phyloP scores from a whole-genome alignment of 108 stramenopile genomes.

The Cyclotella atomus region DNA sequence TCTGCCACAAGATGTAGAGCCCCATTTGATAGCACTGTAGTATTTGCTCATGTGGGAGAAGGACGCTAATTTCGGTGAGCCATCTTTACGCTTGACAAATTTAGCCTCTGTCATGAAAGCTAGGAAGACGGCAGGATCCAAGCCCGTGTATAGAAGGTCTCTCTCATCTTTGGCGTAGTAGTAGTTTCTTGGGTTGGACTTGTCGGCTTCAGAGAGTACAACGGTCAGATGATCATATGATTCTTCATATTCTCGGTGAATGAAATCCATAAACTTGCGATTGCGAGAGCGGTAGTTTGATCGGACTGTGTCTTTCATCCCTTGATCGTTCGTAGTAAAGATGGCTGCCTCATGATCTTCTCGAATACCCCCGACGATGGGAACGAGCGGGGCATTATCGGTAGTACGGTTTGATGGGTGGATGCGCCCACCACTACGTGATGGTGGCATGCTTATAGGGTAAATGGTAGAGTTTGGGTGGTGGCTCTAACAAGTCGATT shows the following conservation, averaged over 20 bases:
- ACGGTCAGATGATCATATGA: background rate
- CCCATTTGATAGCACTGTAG: slow-evolving; percentile 23
- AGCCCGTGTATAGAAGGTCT: slow-evolving; percentile 4
- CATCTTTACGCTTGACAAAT: background rate
- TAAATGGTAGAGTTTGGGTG: too few species aligned
- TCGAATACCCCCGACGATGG: background rate
- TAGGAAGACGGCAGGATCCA: background rate
- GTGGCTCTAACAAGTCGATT: too few species aligned
- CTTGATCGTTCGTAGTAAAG: background rate
- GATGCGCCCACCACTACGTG: background rate
- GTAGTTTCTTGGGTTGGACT: background rate
- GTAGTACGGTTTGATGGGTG: background rate
- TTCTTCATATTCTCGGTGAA: background rate
- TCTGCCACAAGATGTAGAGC: background rate
- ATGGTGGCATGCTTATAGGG: background rate
- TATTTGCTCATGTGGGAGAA: slow-evolving; percentile 4
- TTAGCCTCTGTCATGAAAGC: background rate
- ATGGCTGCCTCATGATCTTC: background rate
- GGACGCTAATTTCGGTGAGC: background rate
- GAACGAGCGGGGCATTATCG: background rate
- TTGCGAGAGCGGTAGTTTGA: background rate
- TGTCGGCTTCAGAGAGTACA: background rate
- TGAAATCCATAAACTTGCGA: background rate
- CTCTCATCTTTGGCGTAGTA: background rate
- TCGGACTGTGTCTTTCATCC: background rate